A percentile compares a stretch with the other conserved stretches of the same genome.
Evolutionary conservation across 371 early-diverging fungal species (phyloP).

Genomic region (Actinomortierella wolfii): DNA sequence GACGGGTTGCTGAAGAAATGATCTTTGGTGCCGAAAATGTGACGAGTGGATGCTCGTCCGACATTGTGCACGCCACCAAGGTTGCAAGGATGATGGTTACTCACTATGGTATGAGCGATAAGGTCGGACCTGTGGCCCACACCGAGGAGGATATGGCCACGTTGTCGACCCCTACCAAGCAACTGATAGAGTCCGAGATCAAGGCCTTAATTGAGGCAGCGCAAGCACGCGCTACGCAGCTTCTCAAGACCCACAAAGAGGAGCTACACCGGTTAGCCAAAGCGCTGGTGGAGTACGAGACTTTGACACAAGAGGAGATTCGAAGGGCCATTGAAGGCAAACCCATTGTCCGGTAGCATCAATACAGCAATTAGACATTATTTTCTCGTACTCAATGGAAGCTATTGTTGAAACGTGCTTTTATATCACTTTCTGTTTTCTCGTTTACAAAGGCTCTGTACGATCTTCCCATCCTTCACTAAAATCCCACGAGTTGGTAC

Average conservation of each 20-base stretch:
- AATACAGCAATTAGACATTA: no score
- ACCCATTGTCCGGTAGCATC: constrained; percentile 50
- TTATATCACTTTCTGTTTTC: no score
- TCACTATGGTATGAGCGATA: constrained; percentile 93
- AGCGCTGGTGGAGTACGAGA: constrained; percentile 94
- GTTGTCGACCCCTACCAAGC: constrained; percentile 76
- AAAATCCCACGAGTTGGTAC: constrained; percentile 22
- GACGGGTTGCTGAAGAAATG: constrained; percentile 95
- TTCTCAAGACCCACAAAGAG: constrained; percentile 77
- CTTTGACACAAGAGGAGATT: constrained; percentile 89
- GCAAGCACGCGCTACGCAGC: constrained; percentile 64
- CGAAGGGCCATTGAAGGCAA: constrained; percentile 75
- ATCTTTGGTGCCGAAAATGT: constrained; percentile 93
- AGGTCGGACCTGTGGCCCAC: constrained; percentile 56
- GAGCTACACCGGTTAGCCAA: constrained; percentile 92
- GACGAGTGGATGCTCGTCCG: constrained; percentile 92
- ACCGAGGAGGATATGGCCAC: constrained; percentile 72
- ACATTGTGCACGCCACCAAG: constrained; percentile 89
- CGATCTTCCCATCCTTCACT: constrained; percentile 38
- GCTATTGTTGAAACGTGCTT: no score
- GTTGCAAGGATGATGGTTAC: constrained; percentile 94
- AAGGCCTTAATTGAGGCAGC: constrained; percentile 71
- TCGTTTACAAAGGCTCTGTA: no score
- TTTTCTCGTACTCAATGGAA: no score
- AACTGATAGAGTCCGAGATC: constrained; percentile 86